Evolutionary conservation across 306 rosid genomes (phyloP).

Genomic region (Gynostemma pentaphyllum): DNA sequence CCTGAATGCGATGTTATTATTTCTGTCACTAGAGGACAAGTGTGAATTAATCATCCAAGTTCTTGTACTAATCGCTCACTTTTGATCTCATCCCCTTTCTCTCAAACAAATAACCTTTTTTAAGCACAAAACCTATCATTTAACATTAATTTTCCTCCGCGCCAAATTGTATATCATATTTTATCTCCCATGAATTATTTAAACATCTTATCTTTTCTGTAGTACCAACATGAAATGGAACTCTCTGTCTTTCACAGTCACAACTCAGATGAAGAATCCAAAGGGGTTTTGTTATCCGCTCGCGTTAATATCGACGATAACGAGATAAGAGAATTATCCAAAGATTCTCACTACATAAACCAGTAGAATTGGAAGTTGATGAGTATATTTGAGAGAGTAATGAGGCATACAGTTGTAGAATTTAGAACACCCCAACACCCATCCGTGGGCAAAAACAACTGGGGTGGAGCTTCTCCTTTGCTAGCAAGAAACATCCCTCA

Average conservation of each 20-base stretch:
- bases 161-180: background rate
- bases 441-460: conserved; percentile 37
- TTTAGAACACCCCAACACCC: conserved; percentile 81
- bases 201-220: background rate
- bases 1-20: too few relatives aligned
- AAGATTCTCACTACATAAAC: background rate
- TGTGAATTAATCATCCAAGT: too few relatives aligned
- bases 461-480: conserved; percentile 91
- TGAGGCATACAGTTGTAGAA: conserved; percentile 13
- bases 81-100: background rate
- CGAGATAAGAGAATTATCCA: background rate
- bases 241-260: background rate
- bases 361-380: background rate
- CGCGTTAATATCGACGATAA: background rate
- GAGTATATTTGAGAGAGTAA: background rate
- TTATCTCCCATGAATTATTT: background rate
- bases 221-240: background rate
- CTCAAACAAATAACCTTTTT: background rate
- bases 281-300: conserved; percentile 3
- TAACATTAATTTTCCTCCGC: background rate
- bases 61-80: background rate
- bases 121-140: background rate
- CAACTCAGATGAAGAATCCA: conserved; percentile 17
- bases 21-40: too few relatives aligned
- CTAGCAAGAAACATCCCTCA: conserved; percentile 55